Base-by-base conservation (phyloP, 2,329 filamentous ascomycete species). In the Zymoseptoria ardabiliae region DNA sequence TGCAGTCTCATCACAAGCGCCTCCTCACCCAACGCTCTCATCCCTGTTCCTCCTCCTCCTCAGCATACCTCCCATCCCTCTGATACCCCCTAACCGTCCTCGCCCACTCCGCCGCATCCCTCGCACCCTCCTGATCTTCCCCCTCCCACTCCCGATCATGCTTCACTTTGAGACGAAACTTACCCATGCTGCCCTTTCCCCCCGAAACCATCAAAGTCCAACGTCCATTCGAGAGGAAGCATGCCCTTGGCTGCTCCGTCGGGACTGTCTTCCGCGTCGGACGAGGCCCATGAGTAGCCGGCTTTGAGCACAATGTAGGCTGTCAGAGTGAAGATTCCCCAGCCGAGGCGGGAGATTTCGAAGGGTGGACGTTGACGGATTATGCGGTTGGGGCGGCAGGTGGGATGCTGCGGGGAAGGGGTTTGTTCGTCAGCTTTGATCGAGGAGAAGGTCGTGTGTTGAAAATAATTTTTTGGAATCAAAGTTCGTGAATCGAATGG, bases 211-310 rank as follows among this genome's bases (percentile, higher is more conserved):
- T 73, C 68, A 56, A 79, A 78, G 56, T 75, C 72, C 53, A 80
- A 60, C 41, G 62, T 71, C 77, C 77, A 79, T 4, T 75, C 71
- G 45, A 79, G 63, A 35, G 70, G 70, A 22, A 79, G 62, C 54
- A 69, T 65, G 1, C 70, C 69, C 52, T 74, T 73, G 9, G 61
- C 64, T 13, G 69, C 70, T 7, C 70, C 72, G 25, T 72, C 66
- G 1, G 66, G 66, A 17, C 69, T 66, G 30, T 70, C 66, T 20
- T 69, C 66, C 8, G 73, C 73, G 22, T 76, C 73, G 19, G 72
- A 70, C 4, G 72, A 71, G 1, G 78, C 67, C 77, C 77, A 80
- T 4, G 66, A 70, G 56, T 77, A 79, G 1, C 75, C 75, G 4
- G 72, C 68, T 53, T 78, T 78, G 30, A 79, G 66, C 1, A 78